Conservation (phyloP, 2,329 filamentous ascomycete species). For the Trichophyton equinum region DNA sequence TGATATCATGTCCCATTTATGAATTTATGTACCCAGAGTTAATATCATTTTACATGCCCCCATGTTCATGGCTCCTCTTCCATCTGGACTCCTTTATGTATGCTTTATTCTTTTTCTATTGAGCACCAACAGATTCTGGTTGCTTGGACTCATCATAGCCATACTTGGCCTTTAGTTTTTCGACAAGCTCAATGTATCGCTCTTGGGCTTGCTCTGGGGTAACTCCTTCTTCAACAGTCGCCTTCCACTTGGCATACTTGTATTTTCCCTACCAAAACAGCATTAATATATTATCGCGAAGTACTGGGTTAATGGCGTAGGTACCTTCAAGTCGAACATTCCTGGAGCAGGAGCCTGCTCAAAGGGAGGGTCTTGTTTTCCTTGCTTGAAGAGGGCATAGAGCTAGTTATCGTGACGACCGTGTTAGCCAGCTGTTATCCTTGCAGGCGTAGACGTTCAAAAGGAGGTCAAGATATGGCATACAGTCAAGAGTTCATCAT, state of each 20-base stretch:
- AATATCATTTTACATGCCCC: background rate
- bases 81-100: background rate
- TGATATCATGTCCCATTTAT: constrained; percentile 2
- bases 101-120: constrained; percentile 5
- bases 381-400: constrained; percentile 32
- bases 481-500: constrained; percentile 27
- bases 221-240: constrained; percentile 51
- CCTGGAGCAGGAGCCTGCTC: constrained; percentile 22
- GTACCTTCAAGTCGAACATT: constrained; percentile 31
- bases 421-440: background rate
- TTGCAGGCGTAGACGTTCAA: too few species aligned
- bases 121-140: constrained; percentile 14
- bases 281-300: background rate
- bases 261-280: constrained; percentile 52
- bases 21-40: constrained; percentile 1
- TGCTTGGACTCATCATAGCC: constrained; percentile 29
- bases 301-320: background rate
- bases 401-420: constrained; percentile 16
- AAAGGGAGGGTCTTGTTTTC: constrained; percentile 20
- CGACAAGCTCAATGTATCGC: constrained; percentile 61
- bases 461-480: background rate
- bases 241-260: constrained; percentile 69
- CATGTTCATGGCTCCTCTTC: background rate
- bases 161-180: constrained; percentile 57
- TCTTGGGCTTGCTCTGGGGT: constrained; percentile 57